A percentile compares a stretch with the other conserved stretches of the same genome.
Evolutionary conservation across 2,329 filamentous ascomycete genomes (phyloP).

Genomic region (Colletotrichum coccodes): DNA sequence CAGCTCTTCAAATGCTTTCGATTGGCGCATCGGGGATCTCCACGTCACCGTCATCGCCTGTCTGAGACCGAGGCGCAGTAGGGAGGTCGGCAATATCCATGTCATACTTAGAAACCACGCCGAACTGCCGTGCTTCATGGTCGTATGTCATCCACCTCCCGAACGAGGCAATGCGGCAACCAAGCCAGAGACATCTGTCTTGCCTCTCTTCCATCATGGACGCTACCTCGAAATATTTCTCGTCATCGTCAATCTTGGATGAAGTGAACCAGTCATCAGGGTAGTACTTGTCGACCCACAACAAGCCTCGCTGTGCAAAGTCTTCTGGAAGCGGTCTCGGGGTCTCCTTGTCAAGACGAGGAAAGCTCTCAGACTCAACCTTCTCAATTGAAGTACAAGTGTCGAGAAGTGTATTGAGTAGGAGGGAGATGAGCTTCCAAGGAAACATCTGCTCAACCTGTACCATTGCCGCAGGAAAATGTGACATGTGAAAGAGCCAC

Average conservation of each 20-base stretch:
- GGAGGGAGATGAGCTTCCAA: constrained; percentile 59
- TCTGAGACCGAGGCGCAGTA: too few species aligned
- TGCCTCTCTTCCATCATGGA: constrained; percentile 68
- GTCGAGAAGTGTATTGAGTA: constrained; percentile 46
- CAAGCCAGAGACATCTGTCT: constrained; percentile 69
- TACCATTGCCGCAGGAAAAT: constrained; percentile 52
- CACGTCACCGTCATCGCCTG: too few species aligned
- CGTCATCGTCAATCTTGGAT: constrained; percentile 72
- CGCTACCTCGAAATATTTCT: constrained; percentile 70
- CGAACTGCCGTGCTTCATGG: constrained; percentile 47
- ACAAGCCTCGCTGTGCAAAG: constrained; percentile 70
- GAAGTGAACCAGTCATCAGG: constrained; percentile 68
- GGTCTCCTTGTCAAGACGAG: constrained; percentile 52
- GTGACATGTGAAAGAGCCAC: constrained; percentile 62
- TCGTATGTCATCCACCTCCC: constrained; percentile 60
- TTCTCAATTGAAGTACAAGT: constrained; percentile 27
- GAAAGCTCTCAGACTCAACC: constrained; percentile 54
- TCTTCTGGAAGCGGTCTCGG: constrained; percentile 74
- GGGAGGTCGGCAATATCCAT: too few species aligned
- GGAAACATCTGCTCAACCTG: constrained; percentile 57
- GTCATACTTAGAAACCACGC: too few species aligned
- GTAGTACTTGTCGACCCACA: constrained; percentile 69
- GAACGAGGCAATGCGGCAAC: constrained; percentile 54
- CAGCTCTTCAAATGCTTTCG: too few species aligned
- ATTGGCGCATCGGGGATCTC: too few species aligned